Percentiles rank a stretch among this genome's conserved stretches.
phyloP scores from a whole-genome alignment of 2,329 filamentous ascomycete species.

The Cladophialophora carrionii region DNA sequence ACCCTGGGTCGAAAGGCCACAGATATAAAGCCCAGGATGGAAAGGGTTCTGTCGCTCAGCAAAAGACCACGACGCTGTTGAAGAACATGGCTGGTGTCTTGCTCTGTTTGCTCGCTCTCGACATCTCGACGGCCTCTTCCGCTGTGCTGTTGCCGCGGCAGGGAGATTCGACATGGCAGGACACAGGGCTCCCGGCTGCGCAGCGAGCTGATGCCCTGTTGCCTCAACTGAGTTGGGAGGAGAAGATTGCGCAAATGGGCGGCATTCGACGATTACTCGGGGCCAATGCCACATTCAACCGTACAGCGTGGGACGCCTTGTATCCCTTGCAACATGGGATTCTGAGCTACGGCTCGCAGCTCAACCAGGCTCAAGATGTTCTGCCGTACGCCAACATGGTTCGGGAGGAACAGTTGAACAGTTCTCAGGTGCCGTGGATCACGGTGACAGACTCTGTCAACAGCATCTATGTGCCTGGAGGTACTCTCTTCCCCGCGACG shows the following conservation, averaged over 20 bases:
- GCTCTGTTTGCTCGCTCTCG: background rate
- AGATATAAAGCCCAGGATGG: no score
- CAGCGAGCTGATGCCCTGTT: constrained; percentile 9
- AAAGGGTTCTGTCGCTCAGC: no score
- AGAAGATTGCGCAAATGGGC: constrained; percentile 13
- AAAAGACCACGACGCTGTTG: no score
- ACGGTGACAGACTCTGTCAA: constrained; percentile 14
- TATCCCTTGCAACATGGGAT: constrained; percentile 1
- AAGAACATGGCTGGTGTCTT: background rate
- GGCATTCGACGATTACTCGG: constrained; percentile 5
- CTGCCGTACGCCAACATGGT: constrained; percentile 17
- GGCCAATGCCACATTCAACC: constrained; percentile 1
- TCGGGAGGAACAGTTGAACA: constrained; percentile 5
- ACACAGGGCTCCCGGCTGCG: background rate
- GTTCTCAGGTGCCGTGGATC: constrained; percentile 9
- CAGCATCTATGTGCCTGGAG: constrained; percentile 16
- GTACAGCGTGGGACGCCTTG: background rate
- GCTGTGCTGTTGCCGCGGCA: background rate
- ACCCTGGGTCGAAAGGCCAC: no score
- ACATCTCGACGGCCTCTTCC: background rate
- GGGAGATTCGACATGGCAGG: background rate
- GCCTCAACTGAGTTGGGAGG: constrained; percentile 10
- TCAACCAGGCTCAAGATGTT: constrained; percentile 9
- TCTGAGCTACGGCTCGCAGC: constrained; percentile 13
- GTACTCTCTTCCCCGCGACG: constrained; percentile 10